These are phyloP conservation scores for Firmiana major DNA, from an alignment of 345 rosid species.

Conservation along the genomic window DNA sequence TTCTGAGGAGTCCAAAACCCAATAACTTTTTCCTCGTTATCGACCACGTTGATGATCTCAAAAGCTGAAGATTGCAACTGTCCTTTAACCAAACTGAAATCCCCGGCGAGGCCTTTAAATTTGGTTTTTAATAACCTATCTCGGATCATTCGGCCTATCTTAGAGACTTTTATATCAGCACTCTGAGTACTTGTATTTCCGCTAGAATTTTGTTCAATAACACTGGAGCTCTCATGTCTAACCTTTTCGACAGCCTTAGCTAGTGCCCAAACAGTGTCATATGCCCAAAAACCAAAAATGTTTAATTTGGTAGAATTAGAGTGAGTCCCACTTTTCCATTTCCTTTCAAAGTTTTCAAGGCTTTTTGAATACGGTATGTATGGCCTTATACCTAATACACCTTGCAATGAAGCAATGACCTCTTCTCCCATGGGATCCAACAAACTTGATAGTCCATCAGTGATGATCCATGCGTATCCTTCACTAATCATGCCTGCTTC, in stretches of 20 bases:
- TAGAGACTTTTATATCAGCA: neutral
- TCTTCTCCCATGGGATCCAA: neutral
- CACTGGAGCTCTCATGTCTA: neutral
- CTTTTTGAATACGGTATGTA: conserved; percentile 4
- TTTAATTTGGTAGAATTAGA: neutral
- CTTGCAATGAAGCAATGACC: conserved; percentile 20
- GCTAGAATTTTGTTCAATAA: no score
- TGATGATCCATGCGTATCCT: conserved; percentile 39
- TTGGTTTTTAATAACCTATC: neutral
- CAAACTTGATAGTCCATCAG: conserved; percentile 15
- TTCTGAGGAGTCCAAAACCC: conserved; percentile 39
- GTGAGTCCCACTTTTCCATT: conserved; percentile 7
- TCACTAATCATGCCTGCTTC: conserved; percentile 32
- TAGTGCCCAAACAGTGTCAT: conserved; percentile 22
- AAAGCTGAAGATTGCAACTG: conserved; percentile 34
- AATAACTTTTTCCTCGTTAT: conserved; percentile 21
- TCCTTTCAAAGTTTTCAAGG: conserved; percentile 7
- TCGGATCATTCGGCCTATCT: neutral
- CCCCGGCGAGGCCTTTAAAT: conserved; percentile 4
- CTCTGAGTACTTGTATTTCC: neutral
- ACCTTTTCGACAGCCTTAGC: conserved; percentile 11
- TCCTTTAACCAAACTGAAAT: conserved; percentile 23
- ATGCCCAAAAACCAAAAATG: conserved; percentile 21
- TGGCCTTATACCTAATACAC: conserved; percentile 27
- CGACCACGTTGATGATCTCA: conserved; percentile 41